Evolutionary conservation across 1,284 basidiomycete genomes (phyloP).

Genomic region (Amylostereum areolatum): DNA sequence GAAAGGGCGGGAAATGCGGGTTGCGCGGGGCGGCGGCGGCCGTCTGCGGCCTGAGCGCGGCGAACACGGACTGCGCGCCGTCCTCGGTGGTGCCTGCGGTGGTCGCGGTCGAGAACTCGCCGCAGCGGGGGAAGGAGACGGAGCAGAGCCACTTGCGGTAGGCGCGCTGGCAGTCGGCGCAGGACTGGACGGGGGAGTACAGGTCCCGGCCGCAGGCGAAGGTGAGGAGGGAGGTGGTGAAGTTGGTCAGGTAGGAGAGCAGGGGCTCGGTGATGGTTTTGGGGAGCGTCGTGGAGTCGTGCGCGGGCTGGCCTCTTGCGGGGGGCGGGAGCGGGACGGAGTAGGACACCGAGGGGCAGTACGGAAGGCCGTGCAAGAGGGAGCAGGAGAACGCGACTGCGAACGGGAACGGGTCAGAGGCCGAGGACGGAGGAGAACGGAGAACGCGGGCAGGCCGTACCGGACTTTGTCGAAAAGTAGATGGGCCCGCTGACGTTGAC

Average conservation of each 20-base stretch:
- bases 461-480: constrained; percentile 65
- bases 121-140: constrained; percentile 68
- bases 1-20: constrained; percentile 38
- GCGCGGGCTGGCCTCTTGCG: constrained; percentile 32
- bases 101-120: constrained; percentile 35
- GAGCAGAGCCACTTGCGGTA: constrained; percentile 81
- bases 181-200: constrained; percentile 75
- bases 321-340: constrained; percentile 58
- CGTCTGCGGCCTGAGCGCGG: constrained; percentile 35
- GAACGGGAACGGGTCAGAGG: no score
- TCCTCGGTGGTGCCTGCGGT: constrained; percentile 21
- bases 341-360: constrained; percentile 70
- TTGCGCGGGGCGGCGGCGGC: constrained; percentile 36
- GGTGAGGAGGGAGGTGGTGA: constrained; percentile 65
- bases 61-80: constrained; percentile 23
- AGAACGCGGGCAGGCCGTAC: constrained; percentile 28
- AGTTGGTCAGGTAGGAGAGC: constrained; percentile 60
- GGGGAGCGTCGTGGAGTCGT: constrained; percentile 52
- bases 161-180: constrained; percentile 67
- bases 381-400: constrained; percentile 68
- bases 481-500: constrained; percentile 56
- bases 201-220: constrained; percentile 76
- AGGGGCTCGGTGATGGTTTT: constrained; percentile 41
- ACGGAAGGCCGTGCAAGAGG: constrained; percentile 64
- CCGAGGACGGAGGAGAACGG: no score